Evolutionary conservation across 192 early-diverging fungal species (phyloP), one percentile per base, ranked within the genome.

Genomic region (Lobosporangium transversale): DNA sequence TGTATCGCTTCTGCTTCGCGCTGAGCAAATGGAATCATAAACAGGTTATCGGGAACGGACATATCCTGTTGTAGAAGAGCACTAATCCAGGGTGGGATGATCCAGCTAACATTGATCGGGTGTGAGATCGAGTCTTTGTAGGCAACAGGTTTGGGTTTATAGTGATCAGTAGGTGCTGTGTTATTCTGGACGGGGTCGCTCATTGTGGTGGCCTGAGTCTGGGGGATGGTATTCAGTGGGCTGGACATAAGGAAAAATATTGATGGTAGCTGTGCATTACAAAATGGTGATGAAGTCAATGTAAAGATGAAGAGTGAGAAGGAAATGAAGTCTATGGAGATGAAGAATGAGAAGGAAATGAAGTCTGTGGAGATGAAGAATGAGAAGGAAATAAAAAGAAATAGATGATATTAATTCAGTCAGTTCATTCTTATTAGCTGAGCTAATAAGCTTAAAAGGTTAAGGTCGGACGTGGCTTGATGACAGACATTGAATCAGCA

Each of bases 91-190:
- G 73, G 64, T 35, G 73, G 73, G 47, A 76, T 76, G 53, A 76
- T 76, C 73, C 73, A 76, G 53, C 73, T 76, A 42, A 76, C 73
- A 21, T 76, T 76, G 53, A 76, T 67, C 8, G 73, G 73, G 48
- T 76, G 73, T 26, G 73, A 76, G 52, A 67, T 67, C 12, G 73
- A 76, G 53, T 76, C 73, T 40, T 76, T 76, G 59, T 53, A 76
- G 27, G 21, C 51, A 20, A 71, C 69, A 18, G 69, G 44, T 20
- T 62, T 60, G 29, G 63, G 26, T 42, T 66, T 66, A 36, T 57
- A 60, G 62, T 59, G 58, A 23, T 33, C 43, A 12, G 23, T 1
- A 8, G 68, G 2, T n/a, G 21, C 53, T 2, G 40, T 23, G 44
- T 54, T 32, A 33, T 62, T 53, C 37, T 68, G 58, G 12, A 23